Percentiles rank a stretch among this genome's conserved stretches.
Evolutionary conservation across 2,329 filamentous ascomycete genomes (phyloP).

Genomic region (Sporothrix sp.): DNA sequence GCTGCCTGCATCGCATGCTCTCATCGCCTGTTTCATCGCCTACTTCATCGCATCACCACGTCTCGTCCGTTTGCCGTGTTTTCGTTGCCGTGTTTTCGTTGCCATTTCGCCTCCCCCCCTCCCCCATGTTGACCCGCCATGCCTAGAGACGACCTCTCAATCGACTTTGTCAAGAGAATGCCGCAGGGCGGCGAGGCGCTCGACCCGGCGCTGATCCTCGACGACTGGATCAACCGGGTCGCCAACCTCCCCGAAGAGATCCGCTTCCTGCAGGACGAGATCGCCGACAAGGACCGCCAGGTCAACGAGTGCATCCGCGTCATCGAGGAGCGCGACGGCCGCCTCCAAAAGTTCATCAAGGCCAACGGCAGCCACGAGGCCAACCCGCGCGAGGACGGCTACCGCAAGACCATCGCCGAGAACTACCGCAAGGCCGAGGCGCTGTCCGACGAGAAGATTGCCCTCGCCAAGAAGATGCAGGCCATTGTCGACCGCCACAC

Average conservation of each 20-base stretch:
- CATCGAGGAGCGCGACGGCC: constrained; percentile 62
- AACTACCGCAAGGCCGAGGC: constrained; percentile 60
- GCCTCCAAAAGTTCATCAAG: constrained; percentile 75
- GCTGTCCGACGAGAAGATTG: constrained; percentile 66
- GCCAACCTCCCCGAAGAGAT: constrained; percentile 76
- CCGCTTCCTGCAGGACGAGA: constrained; percentile 74
- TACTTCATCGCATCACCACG: no score
- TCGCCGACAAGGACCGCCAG: constrained; percentile 66
- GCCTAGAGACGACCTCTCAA: constrained; percentile 64
- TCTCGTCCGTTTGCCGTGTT: no score
- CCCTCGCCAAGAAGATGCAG: constrained; percentile 55
- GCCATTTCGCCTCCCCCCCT: neutral
- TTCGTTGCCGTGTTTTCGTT: no score
- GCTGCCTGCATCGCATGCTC: neutral
- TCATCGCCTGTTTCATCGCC: neutral
- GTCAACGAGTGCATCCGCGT: constrained; percentile 58
- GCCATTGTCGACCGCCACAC: constrained; percentile 52
- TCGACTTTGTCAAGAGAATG: constrained; percentile 61
- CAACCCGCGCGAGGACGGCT: constrained; percentile 65
- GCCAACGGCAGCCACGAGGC: constrained; percentile 61
- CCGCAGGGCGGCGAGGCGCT: constrained; percentile 48
- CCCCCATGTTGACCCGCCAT: constrained; percentile 30
- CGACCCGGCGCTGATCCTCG: constrained; percentile 60
- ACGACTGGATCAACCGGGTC: constrained; percentile 66
- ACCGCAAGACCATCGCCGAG: constrained; percentile 56